Base-by-base conservation (phyloP, 176 grass and related monocot genomes). In the Elymus sibiricus region DNA sequence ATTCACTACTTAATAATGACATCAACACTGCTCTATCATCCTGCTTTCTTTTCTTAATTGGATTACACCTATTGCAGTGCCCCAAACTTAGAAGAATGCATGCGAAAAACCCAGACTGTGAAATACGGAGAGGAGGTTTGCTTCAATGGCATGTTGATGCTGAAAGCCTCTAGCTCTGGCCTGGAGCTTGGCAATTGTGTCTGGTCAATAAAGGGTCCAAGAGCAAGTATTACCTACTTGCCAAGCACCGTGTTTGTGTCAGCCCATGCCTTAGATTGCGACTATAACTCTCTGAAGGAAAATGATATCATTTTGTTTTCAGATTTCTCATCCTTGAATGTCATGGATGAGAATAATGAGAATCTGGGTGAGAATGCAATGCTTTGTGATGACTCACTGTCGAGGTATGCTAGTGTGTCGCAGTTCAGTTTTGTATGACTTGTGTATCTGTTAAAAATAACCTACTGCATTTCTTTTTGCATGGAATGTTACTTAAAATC, bases 141-240 rank as follows among this genome's bases (percentile, higher is more conserved):
- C 85, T 95, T 95, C 65, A 98, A 98, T 95, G 96, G 92, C 74
- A 86, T 90, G 16, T 81, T 95, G 70, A 75, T 92, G 46, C 80
- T 98, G 83, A 98, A 92, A 83, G 90, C 93, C 64, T 92, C 82
- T 79, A 98, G 96, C 83, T 98, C 96, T 70, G 96, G 96, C 25
- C 86, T 95, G 76, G 96, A 98, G 80, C 92, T 98, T 82, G 96
- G 96, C 62, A 95, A 89, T 70, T 98, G 91, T 86, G 86, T 87
- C 68, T 98, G 96, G 96, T 79, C 75, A 53, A 91, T 98, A 88
- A 86, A 90, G 84, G 84, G 88, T 82, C 91, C 88, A 71, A 94
- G 89, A 83, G 85, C 83, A 88, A 91, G 83, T 78, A 67, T 94
- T 81, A 62, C 84, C 53, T 95, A 92, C 81, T 74, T 98, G 84